A percentile compares a stretch with the other conserved stretches of the same genome.
These are phyloP conservation scores for Aureobasidium leucospermi DNA, from an alignment of 2,329 filamentous ascomycete genomes.

Conservation along the genomic window DNA sequence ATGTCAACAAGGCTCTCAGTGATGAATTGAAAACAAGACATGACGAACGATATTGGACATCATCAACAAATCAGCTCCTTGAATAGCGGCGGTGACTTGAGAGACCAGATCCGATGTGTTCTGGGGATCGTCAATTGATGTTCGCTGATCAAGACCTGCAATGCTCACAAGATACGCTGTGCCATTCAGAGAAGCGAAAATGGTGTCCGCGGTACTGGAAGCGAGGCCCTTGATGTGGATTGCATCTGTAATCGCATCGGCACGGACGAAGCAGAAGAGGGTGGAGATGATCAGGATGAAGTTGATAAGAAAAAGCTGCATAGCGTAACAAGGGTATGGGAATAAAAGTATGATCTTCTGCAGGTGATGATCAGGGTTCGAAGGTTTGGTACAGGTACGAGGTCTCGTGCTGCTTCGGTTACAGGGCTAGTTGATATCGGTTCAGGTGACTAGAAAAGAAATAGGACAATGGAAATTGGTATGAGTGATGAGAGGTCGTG, in stretches of 20 bases:
- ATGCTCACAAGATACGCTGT: conserved; percentile 5
- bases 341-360: neutral
- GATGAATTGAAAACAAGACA: neutral
- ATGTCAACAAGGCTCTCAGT: neutral
- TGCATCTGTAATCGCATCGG: conserved; percentile 5
- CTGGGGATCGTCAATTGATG: neutral
- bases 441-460: neutral
- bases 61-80: neutral
- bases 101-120: conserved; percentile 5
- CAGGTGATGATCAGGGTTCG: neutral
- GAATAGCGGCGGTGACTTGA: neutral
- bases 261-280: neutral
- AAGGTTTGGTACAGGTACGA: neutral
- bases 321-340: neutral
- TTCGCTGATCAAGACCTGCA: neutral
- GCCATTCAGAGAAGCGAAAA: conserved; percentile 11
- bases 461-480: neutral
- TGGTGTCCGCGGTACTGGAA: neutral
- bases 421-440: neutral
- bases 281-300: neutral
- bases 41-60: conserved; percentile 1
- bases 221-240: conserved; percentile 1
- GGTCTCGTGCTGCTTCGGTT: conserved; percentile 2
- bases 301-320: conserved; percentile 4
- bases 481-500: neutral